Base-by-base conservation (phyloP, 352 stramenopile genomes). In the Pythium periplocum region DNA sequence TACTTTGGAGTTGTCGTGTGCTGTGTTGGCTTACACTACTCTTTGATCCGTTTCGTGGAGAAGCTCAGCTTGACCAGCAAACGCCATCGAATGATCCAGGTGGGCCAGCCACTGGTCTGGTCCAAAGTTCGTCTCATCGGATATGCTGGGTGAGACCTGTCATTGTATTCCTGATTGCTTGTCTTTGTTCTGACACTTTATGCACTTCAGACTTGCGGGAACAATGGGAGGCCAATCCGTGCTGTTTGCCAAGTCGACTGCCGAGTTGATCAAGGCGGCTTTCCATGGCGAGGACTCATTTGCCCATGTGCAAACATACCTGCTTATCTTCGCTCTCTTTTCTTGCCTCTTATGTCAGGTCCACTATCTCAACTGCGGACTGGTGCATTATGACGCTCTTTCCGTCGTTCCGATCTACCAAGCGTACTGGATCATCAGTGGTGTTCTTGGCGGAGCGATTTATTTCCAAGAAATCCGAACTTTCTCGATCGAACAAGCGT, bases 401-500 rank as follows among this genome's bases (percentile, higher is more conserved):
- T 86, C 78, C 6, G 74, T 95, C 36, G 82, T 95, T 26, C 86
- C 86, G 0, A 79, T 95, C 10, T 93, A 93, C 55, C 85, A 95
- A 59, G 78, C 74, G 4, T 97, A 96, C 55, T 96, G 85, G 75
- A 95, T 96, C 56, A 86, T 96, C 53, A 93, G 72, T 17, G 83
- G 84, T 7, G 83, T 97, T 34, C 68, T 96, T 0, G 89, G 90
- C 8, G 90, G 89, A 1, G 75, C 88, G 33, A 83, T 97, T 33
- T 97, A 96, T 68, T 97, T 97, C 62, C 75, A 96, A 49, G 90
- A 97, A 59, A 90, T 90, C 51, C 77, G 78, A 34, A 70, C 71
- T 4, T 90, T 96, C 51, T 85, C 80, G 3, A 64, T 79, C 26
- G 51, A 84, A 26, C 83, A 96, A 45, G 77, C 77, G 6, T 65